Evolutionary conservation across 306 rosid species (phyloP).

Genomic region (Carpinus viminea): DNA sequence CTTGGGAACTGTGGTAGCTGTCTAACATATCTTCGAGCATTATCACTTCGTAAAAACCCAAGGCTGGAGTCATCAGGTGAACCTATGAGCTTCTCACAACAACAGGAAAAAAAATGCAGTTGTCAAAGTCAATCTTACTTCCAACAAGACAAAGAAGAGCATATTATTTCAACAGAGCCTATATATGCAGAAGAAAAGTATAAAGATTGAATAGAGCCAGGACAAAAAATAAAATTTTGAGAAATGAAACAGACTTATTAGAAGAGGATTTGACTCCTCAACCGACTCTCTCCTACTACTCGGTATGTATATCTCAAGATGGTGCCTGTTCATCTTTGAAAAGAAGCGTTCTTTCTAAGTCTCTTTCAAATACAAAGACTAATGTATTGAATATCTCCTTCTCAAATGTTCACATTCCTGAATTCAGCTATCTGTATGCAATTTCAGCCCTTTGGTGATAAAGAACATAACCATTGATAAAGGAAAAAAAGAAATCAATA

Average conservation of each 20-base stretch:
- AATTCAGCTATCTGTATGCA: constrained; percentile 6
- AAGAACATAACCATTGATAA: constrained; percentile 7
- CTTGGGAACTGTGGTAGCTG: constrained; percentile 85
- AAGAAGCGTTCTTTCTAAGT: background rate
- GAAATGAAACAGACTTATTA: background rate
- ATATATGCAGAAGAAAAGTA: background rate
- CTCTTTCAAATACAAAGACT: background rate
- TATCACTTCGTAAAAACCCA: constrained; percentile 86
- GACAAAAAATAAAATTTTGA: background rate
- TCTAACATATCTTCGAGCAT: constrained; percentile 82
- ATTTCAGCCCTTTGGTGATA: constrained; percentile 5
- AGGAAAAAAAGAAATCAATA: background rate
- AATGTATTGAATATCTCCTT: background rate
- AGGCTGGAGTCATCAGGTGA: constrained; percentile 96
- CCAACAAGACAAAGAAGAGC: constrained; percentile 7
- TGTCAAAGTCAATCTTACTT: constrained; percentile 14
- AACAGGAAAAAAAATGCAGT: constrained; percentile 26
- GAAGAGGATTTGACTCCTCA: background rate
- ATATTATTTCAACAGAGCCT: background rate
- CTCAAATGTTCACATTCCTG: background rate
- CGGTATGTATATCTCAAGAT: constrained; percentile 8
- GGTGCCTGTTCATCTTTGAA: background rate
- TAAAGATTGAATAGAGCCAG: background rate
- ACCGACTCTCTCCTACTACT: background rate
- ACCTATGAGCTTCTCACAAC: constrained; percentile 74